These are phyloP conservation scores for Exophiala dermatitidis DNA, from an alignment of 2,329 filamentous ascomycete genomes.

Conservation along the genomic window DNA sequence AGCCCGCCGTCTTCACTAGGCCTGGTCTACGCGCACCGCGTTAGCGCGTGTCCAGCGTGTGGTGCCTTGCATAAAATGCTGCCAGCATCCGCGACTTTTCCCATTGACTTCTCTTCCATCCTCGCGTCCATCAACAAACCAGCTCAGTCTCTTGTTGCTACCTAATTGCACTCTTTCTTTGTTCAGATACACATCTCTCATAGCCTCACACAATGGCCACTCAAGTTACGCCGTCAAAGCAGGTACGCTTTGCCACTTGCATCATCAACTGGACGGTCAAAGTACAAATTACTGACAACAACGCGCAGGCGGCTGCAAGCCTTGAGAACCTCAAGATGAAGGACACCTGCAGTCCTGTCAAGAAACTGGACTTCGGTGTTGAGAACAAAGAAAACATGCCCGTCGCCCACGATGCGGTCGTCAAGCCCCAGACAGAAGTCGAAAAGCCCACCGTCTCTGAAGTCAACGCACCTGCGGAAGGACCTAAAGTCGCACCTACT, in stretches of 20 bases:
- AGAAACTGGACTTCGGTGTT: conserved; percentile 70
- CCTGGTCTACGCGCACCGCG: conserved; percentile 1
- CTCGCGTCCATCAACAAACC: conserved; percentile 10
- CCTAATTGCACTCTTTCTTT: conserved; percentile 13
- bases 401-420: conserved; percentile 46
- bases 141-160: conserved; percentile 1
- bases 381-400: conserved; percentile 75
- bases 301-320: conserved; percentile 67
- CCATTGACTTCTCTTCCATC: conserved; percentile 17
- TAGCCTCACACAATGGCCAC: conserved; percentile 58
- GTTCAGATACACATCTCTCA: conserved; percentile 13
- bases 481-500: conserved; percentile 37
- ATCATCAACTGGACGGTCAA: conserved; percentile 30
- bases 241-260: conserved; percentile 49
- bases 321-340: conserved; percentile 83
- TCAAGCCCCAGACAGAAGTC: conserved; percentile 46
- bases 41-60: conserved; percentile 5
- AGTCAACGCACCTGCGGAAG: conserved; percentile 42
- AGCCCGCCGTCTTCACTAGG: neutral
- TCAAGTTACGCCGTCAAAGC: conserved; percentile 67
- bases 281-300: conserved; percentile 35
- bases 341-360: conserved; percentile 77
- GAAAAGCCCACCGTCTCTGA: conserved; percentile 49
- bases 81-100: conserved; percentile 9
- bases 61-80: conserved; percentile 11